Base-by-base conservation (phyloP, 371 early-diverging fungal genomes). In the Mucor circinelloides region DNA sequence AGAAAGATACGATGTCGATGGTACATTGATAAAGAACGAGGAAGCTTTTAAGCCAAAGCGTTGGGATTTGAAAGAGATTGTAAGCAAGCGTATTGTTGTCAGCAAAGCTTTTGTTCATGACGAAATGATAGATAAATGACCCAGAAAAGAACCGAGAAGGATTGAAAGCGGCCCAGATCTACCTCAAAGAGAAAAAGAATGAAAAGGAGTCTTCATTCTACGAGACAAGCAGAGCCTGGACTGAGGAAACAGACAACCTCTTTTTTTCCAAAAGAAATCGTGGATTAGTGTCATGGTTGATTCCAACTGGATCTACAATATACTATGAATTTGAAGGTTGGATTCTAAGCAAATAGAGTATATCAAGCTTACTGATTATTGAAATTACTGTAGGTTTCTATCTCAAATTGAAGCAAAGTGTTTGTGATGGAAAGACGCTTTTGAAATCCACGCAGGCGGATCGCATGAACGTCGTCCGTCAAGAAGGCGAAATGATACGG, bases 301-400 rank as follows among this genome's bases (percentile, higher is more conserved):
- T 82, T 6, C 79, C 80, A 3, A 66, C 68, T 19, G 81, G 82
- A 17, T 80, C 85, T 21, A 75, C 82, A 1, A 76, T 75, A 21
- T 84, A 84, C 63, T 79, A 75, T 55, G 81, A 84, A 55, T 84
- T 84, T 67, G 82, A 84, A 77, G 77, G 83, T 81, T 62, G 19
- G 40, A 30, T n/a, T 46, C 12, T 52, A n/a, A n/a, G n/a, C n/a
- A n/a, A n/a, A n/a, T n/a, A n/a, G n/a, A n/a, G n/a, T n/a, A n/a
- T n/a, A n/a, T n/a, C n/a, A n/a, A 75, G 30, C 73, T 70, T 44
- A 55, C 76, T 0, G 59, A 28, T 31, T 54, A 65, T 64, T 31
- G 19, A 30, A 64, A 69, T 36, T 30, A 32, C 19, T 46, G 17
- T 48, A 83, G 82, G 69, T 0, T 82, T 84, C 44, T 81, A 73